Evolutionary conservation across 2,329 filamentous ascomycete genomes (phyloP), one percentile per base, ranked within the genome.

Genomic region (Penicillium frequentans): DNA sequence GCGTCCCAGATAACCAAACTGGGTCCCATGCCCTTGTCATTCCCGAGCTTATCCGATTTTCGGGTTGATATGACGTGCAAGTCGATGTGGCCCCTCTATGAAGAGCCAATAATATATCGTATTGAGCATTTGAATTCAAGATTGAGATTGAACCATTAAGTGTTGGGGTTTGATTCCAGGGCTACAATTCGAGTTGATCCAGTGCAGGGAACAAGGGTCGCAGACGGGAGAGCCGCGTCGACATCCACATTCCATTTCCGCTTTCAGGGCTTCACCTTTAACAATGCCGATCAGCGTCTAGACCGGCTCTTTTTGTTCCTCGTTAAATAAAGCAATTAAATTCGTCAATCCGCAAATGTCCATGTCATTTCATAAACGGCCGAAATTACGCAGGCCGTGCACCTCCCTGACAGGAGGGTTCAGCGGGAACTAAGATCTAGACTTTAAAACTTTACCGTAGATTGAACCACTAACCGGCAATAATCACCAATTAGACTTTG

Each of bases 201-300:
- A 33, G 33, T 54, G 16, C 33, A 49, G 33, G 44, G 52, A 39
- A 39, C 35, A 39, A 19, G 35, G 35, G 35, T 39, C 35, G 35
- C 35, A 39, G 35, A 19, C 35, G 39, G 39, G 39, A 42, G 39
- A 42, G 39, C 39, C 39, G 39, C 39, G 19, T 42, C 5, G 39
- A 23, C 39, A n/a, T 27, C 23, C n/a, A 27, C 44, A 47, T 26
- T 26, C 44, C 44, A 27, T 27, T 24, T 64, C 64, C 64, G 64
- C 61, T 66, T 64, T 61, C 64, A 59, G 64, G 23, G 21, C 33
- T 29, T 50, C 26, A 6, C 19, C 27, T 31, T 43, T 49, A 57
- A 58, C 52, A 53, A 51, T 37, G 43, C 21, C 35, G 33, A 48
- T 56, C 57, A 14, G 31, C 48, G 21, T 60, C 58, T 58, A 61